Conservation (phyloP, 306 rosid species). For the Corylus heterophylla region DNA sequence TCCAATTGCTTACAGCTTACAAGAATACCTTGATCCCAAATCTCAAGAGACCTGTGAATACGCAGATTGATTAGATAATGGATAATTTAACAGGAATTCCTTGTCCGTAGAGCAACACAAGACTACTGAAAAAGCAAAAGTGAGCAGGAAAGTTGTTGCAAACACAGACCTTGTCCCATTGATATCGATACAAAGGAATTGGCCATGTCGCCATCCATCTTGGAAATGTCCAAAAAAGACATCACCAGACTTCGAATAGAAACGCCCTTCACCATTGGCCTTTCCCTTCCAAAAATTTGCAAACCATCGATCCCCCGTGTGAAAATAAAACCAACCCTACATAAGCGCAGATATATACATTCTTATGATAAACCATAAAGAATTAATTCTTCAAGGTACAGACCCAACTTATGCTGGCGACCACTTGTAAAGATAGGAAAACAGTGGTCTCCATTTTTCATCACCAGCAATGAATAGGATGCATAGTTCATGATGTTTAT, state of each 20-base stretch:
- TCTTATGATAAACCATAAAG: background rate
- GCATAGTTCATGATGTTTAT: background rate
- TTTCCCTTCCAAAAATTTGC: slow-evolving; percentile 99
- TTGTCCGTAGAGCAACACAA: background rate
- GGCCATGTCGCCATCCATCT: slow-evolving; percentile 91
- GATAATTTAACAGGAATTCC: background rate
- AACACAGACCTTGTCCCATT: slow-evolving; percentile 65
- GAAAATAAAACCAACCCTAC: slow-evolving; percentile 96
- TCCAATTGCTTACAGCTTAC: slow-evolving; percentile 50
- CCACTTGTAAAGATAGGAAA: background rate
- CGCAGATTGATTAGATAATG: background rate
- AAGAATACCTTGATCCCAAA: slow-evolving; percentile 73
- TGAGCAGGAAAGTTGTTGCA: background rate
- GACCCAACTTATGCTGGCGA: background rate
- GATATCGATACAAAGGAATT: slow-evolving; percentile 76
- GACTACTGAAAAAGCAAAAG: background rate
- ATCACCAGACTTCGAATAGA: slow-evolving; percentile 82
- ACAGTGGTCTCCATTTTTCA: background rate
- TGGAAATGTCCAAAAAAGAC: slow-evolving; percentile 83
- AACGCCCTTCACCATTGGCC: slow-evolving; percentile 95
- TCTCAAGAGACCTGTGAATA: slow-evolving; percentile 59
- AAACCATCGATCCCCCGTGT: slow-evolving; percentile 88
- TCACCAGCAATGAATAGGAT: slow-evolving; percentile 4
- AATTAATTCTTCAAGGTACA: too few relatives aligned
- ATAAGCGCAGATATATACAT: slow-evolving; percentile 12